These are phyloP conservation scores for Metschnikowia proteae DNA, from an alignment of 805 yeast species.

Conservation along the genomic window DNA sequence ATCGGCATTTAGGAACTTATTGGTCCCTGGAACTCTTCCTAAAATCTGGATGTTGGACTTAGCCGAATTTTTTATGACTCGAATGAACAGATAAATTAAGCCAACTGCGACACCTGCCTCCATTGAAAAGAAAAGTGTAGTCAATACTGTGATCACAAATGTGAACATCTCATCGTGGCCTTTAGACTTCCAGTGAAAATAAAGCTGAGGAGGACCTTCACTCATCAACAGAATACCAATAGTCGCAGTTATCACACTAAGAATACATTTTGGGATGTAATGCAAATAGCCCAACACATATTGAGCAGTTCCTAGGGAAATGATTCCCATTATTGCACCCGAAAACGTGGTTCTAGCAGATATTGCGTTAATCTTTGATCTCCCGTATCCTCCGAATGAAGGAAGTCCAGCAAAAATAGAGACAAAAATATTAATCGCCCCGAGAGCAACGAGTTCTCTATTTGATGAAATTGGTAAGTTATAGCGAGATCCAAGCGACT, in stretches of 20 bases:
- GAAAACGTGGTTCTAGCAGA: constrained; percentile 80
- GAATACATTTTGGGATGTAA: constrained; percentile 72
- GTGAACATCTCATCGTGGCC: constrained; percentile 79
- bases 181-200: constrained; percentile 64
- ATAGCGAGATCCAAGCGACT: constrained; percentile 72
- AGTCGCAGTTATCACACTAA: constrained; percentile 74
- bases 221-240: constrained; percentile 65
- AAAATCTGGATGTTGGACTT: constrained; percentile 80
- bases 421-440: constrained; percentile 64
- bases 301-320: constrained; percentile 62
- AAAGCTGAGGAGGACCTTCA: constrained; percentile 56
- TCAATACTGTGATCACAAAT: constrained; percentile 56
- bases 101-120: constrained; percentile 93
- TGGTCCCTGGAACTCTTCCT: constrained; percentile 49
- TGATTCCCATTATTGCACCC: constrained; percentile 78
- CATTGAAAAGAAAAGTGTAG: constrained; percentile 67
- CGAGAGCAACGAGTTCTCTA: constrained; percentile 87
- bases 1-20: constrained; percentile 41
- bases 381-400: constrained; percentile 93
- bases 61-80: constrained; percentile 78
- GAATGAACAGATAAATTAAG: constrained; percentile 68
- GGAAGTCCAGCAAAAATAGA: constrained; percentile 74
- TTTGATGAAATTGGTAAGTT: constrained; percentile 76
- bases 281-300: constrained; percentile 61
- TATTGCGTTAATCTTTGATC: constrained; percentile 83